These are phyloP conservation scores for Colletotrichum neosansevieriae DNA, from an alignment of 2,329 filamentous ascomycete species.

Conservation along the genomic window DNA sequence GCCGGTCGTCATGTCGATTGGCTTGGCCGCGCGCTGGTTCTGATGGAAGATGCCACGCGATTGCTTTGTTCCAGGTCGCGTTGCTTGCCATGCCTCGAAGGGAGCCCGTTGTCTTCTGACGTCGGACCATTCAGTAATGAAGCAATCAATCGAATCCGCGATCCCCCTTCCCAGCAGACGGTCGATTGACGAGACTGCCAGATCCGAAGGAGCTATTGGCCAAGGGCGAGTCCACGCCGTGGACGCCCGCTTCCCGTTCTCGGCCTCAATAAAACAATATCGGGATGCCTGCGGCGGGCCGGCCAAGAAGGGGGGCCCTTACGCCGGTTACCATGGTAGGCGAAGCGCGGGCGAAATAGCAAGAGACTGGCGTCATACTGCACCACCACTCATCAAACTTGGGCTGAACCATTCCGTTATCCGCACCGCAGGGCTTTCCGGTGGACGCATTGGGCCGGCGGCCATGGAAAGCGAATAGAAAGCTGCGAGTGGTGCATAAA, in stretches of 20 bases:
- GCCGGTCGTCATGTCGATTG: constrained; percentile 20
- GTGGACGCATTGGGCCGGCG: constrained; percentile 12
- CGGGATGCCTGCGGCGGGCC: constrained; percentile 24
- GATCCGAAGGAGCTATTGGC: constrained; percentile 18
- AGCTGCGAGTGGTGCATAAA: not conserved
- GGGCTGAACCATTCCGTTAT: constrained; percentile 6
- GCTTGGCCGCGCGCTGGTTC: not conserved
- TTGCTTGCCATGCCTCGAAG: constrained; percentile 4
- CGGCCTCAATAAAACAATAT: constrained; percentile 27
- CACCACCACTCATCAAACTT: constrained; percentile 24
- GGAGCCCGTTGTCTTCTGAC: constrained; percentile 1
- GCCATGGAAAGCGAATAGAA: constrained; percentile 18
- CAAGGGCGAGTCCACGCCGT: constrained; percentile 10
- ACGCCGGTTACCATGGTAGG: not conserved
- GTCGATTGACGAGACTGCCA: constrained; percentile 14
- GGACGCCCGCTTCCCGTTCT: constrained; percentile 19
- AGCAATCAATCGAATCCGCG: constrained; percentile 19
- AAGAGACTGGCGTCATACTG: constrained; percentile 31
- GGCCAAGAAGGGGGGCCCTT: constrained; percentile 9
- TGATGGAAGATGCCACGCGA: not conserved
- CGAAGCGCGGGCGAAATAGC: not conserved
- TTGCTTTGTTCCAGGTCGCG: constrained; percentile 4
- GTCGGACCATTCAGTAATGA: constrained; percentile 11
- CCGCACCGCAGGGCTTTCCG: constrained; percentile 2
- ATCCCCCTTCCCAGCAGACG: constrained; percentile 1